Conservation (phyloP, 164 flowering plant genomes). For the Houttuynia cordata region DNA sequence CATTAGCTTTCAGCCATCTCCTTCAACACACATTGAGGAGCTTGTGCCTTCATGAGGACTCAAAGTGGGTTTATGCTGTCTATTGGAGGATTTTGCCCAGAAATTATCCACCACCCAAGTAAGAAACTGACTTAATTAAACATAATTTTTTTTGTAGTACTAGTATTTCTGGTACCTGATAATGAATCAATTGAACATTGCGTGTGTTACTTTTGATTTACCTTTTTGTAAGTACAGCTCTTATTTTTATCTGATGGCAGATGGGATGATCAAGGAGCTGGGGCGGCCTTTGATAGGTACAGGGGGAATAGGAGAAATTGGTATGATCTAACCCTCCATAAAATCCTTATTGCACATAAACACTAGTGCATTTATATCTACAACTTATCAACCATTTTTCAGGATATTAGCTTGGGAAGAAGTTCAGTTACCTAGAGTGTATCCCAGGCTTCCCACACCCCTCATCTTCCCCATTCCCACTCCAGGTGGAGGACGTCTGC, state of each 20-base stretch:
- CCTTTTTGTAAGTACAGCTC: no score
- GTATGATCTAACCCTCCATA: constrained; percentile 21
- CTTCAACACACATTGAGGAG: constrained; percentile 94
- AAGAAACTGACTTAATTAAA: constrained; percentile 8
- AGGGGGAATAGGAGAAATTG: constrained; percentile 97
- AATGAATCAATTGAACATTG: no score
- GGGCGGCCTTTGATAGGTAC: constrained; percentile 64
- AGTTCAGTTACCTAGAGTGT: constrained; percentile 79
- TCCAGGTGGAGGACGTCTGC: constrained; percentile 23
- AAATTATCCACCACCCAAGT: constrained; percentile 97
- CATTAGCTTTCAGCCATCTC: constrained; percentile 81
- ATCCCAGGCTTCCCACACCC: constrained; percentile 99
- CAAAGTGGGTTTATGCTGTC: constrained; percentile 97
- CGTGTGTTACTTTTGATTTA: no score
- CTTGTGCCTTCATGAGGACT: constrained; percentile 67
- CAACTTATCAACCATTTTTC: no score
- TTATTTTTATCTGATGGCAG: no score
- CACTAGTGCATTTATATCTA: neutral
- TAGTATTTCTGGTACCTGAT: neutral
- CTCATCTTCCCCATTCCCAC: constrained; percentile 59
- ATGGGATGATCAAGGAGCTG: constrained; percentile 80
- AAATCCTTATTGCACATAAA: neutral
- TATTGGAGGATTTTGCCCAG: constrained; percentile 98
- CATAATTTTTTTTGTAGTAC: neutral
- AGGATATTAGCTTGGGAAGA: constrained; percentile 98